phyloP scores from a whole-genome alignment of 2,329 filamentous ascomycete genomes.

The Thielaviopsis populi region DNA sequence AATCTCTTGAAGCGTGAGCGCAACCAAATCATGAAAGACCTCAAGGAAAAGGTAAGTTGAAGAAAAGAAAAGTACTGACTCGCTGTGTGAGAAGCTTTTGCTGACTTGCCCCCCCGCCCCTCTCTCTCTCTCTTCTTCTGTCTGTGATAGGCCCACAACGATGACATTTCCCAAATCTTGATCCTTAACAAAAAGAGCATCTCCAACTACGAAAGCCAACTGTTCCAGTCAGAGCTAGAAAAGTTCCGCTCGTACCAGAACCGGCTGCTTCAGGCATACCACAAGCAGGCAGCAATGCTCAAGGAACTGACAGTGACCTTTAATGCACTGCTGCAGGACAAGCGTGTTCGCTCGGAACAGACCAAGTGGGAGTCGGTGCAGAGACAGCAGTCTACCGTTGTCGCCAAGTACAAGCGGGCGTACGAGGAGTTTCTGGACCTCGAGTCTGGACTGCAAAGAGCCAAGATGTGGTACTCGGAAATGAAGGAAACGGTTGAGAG shows the following conservation, averaged over 20 bases:
- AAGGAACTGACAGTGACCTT: constrained; percentile 86
- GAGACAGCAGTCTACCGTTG: constrained; percentile 62
- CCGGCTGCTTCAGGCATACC: constrained; percentile 77
- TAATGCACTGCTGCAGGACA: constrained; percentile 79
- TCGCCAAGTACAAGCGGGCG: constrained; percentile 76
- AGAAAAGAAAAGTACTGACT: background rate
- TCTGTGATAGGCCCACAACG: constrained; percentile 60
- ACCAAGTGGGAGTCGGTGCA: constrained; percentile 87
- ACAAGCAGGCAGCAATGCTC: constrained; percentile 87
- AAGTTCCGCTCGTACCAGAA: constrained; percentile 92
- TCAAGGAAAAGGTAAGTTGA: constrained; percentile 77
- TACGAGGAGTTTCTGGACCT: constrained; percentile 90
- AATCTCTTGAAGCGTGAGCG: constrained; percentile 86
- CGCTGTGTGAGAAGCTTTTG: background rate
- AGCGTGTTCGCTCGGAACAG: constrained; percentile 82
- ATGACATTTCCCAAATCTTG: constrained; percentile 93
- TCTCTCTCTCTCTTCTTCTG: too few relatives aligned
- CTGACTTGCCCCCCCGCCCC: too few relatives aligned
- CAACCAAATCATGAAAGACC: constrained; percentile 81
- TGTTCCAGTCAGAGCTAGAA: constrained; percentile 93
- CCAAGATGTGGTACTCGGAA: constrained; percentile 85
- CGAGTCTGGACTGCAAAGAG: constrained; percentile 68
- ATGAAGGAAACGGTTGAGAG: constrained; percentile 93
- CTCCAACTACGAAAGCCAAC: constrained; percentile 73
- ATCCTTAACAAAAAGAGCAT: constrained; percentile 98